Evolutionary conservation across 2,329 filamentous ascomycete genomes (phyloP).

Genomic region (Tolypocladium album): DNA sequence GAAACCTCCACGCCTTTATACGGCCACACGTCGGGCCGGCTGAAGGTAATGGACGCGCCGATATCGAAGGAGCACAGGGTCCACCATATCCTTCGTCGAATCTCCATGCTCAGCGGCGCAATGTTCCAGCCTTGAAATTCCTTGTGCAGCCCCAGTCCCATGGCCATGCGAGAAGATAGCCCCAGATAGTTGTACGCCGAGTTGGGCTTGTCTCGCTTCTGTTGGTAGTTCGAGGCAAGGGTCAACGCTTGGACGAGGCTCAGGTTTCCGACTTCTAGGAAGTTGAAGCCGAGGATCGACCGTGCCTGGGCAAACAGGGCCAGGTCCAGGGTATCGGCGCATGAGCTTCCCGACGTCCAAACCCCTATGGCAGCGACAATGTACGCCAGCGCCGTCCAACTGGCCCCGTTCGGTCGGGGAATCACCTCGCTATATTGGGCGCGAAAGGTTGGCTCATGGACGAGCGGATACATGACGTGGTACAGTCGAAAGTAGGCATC

Average conservation of each 20-base stretch:
- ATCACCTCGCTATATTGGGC: constrained; percentile 22
- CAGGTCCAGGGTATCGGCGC: constrained; percentile 11
- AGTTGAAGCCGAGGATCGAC: constrained; percentile 26
- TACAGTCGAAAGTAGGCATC: constrained; percentile 32
- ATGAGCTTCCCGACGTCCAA: constrained; percentile 16
- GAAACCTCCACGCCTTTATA: constrained; percentile 30
- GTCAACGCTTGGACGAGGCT: constrained; percentile 33
- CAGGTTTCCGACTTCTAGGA: constrained; percentile 33
- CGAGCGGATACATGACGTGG: constrained; percentile 32
- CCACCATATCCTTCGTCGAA: constrained; percentile 26
- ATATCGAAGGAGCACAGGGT: constrained; percentile 32
- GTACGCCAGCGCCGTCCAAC: constrained; percentile 19
- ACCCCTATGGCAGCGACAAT: constrained; percentile 26
- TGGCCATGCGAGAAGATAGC: constrained; percentile 36
- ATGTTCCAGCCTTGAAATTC: constrained; percentile 24
- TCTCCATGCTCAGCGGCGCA: constrained; percentile 21
- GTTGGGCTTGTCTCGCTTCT: constrained; percentile 39
- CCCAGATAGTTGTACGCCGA: constrained; percentile 42
- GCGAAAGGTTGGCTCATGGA: constrained; percentile 35
- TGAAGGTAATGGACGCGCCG: constrained; percentile 36
- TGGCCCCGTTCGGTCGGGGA: constrained; percentile 16
- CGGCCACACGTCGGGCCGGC: constrained; percentile 29
- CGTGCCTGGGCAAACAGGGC: constrained; percentile 18
- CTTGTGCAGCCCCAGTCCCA: constrained; percentile 38
- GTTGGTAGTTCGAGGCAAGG: constrained; percentile 35